phyloP scores from a whole-genome alignment of 352 stramenopile species.

The Pythium phragmitis region DNA sequence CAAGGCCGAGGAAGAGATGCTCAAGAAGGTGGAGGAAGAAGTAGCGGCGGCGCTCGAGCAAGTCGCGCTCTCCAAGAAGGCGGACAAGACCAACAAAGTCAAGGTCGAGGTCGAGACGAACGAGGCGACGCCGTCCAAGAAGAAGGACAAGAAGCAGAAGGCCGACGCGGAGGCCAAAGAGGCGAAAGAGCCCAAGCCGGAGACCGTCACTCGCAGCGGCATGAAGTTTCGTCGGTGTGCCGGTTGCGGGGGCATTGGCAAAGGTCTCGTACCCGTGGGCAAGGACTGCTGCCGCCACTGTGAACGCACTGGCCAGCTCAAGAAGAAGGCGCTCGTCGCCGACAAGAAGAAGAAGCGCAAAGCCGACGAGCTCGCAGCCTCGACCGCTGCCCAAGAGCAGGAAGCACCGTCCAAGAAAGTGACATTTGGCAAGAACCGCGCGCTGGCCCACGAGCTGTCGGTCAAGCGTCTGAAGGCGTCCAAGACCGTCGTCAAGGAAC shows the following conservation, averaged over 20 bases:
- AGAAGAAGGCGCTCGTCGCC: conserved; percentile 52
- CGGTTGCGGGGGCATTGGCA: conserved; percentile 69
- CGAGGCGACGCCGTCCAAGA: conserved; percentile 16
- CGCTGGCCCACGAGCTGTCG: conserved; percentile 71
- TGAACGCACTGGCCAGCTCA: conserved; percentile 52
- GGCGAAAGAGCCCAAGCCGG: conserved; percentile 16
- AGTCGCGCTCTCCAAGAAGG: conserved; percentile 5
- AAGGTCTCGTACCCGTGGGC: conserved; percentile 57
- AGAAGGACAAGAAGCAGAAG: conserved; percentile 17
- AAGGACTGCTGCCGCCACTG: conserved; percentile 77
- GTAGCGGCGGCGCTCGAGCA: conserved; percentile 19
- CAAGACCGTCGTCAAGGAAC: conserved; percentile 50
- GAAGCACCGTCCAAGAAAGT: conserved; percentile 60
- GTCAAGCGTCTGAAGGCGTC: conserved; percentile 84
- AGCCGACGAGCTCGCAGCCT: conserved; percentile 38
- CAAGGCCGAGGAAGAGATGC: conserved; percentile 9
- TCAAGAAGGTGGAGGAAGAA: conserved; percentile 4
- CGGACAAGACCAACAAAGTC: conserved; percentile 29
- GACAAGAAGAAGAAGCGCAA: conserved; percentile 71
- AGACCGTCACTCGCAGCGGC: conserved; percentile 54
- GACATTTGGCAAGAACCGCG: conserved; percentile 86
- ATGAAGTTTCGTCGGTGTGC: conserved; percentile 75
- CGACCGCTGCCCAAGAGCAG: conserved; percentile 22
- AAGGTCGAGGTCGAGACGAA: conserved; percentile 14
- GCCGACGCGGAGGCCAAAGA: conserved; percentile 3